phyloP scores from a whole-genome alignment of 345 rosid species.

The Eucalyptus leucophloia region DNA sequence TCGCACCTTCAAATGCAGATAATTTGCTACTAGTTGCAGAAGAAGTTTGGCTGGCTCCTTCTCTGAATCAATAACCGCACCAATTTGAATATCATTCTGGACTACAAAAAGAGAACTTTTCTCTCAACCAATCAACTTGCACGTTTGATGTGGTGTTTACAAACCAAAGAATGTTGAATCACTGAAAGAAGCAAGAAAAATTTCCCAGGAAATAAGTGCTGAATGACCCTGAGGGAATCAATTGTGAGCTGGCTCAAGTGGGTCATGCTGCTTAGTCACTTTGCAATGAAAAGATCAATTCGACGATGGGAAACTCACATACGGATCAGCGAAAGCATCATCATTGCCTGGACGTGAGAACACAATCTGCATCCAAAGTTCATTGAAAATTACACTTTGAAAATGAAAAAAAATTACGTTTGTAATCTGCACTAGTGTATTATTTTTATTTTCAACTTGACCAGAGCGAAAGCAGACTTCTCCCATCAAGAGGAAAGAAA shows the following conservation, averaged over 20 bases:
- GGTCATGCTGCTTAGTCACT: fast-evolving
- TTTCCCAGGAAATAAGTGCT: background rate
- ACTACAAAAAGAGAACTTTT: background rate
- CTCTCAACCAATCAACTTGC: background rate
- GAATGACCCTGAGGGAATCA: background rate
- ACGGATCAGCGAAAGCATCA: slow-evolving; percentile 34
- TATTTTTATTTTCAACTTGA: background rate
- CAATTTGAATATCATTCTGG: background rate
- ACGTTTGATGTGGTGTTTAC: background rate
- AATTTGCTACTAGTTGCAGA: background rate
- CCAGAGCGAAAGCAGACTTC: background rate
- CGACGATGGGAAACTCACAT: slow-evolving; percentile 29
- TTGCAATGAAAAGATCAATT: background rate
- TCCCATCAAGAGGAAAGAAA: background rate
- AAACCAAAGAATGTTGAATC: background rate
- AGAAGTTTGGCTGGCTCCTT: background rate
- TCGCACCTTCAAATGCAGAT: background rate
- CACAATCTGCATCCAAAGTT: slow-evolving; percentile 28
- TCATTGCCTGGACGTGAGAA: slow-evolving; percentile 69
- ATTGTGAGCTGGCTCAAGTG: background rate
- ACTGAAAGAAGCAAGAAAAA: background rate
- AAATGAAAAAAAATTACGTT: background rate
- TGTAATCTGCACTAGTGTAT: background rate
- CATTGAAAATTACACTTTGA: background rate
- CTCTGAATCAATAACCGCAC: background rate